Base-by-base conservation (phyloP, 805 yeast species). In the Kodamaea kakaduensis region DNA sequence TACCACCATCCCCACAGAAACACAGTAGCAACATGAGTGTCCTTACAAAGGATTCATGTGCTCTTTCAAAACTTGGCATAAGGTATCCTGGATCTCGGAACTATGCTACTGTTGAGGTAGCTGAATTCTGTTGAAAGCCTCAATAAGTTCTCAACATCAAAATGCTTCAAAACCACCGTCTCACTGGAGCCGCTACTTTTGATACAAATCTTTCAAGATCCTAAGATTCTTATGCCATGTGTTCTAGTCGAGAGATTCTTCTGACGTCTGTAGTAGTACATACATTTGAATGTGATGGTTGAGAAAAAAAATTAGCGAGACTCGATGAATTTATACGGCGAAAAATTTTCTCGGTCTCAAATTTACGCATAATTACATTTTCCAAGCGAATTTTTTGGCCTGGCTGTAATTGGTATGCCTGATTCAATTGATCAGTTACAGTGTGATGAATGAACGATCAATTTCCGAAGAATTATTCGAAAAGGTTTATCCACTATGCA, bases 21-120 rank as follows among this genome's bases (percentile, higher is more conserved):
- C 39, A 36, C 22, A 35, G 45, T 44, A 43, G 60, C 59, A 61
- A 43, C 63, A 60, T 61, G 69, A 62, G 67, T 61, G 66, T 62
- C 67, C 62, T 38, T 41, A 24, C 17, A 27, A 31, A 47, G 63
- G 65, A 60, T 48, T 60, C 67, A 59, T 51, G 63, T 57, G 61
- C 59, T 34, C 22, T 9, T 15, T 17, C 34, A 21, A 17, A 23
- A 23, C 22, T 21, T 16, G 22, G 46, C 41, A 40, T 32, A 36
- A 41, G 56, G 61, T 59, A 50, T 59, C 59, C 42, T 34, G 22
- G 32, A 37, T 50, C 60, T 52, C 58, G 53, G 43, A 41, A 35
- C 17, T 27, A 8, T 23, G 34, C 18, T 7, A 15, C 20, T 32
- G 36, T 25, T 32, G 41, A 37, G 28, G 20, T n/a, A n/a, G n/a